Conservation (phyloP, 2,329 filamentous ascomycete genomes). For the Penicillium thymicola region DNA sequence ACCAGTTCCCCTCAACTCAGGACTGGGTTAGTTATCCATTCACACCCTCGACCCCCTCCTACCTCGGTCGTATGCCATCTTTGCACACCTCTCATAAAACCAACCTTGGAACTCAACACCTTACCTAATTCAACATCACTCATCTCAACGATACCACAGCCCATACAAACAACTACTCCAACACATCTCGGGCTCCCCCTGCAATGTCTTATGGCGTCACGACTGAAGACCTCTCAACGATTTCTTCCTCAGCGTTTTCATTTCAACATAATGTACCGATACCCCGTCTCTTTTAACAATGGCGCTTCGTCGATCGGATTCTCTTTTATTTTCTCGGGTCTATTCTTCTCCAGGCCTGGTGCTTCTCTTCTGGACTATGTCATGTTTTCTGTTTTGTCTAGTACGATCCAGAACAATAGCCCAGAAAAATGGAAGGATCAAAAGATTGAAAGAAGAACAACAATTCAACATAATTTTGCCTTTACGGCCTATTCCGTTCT, state of each 20-base stretch:
- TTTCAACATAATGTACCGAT: slow-evolving; percentile 41
- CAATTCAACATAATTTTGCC: slow-evolving; percentile 25
- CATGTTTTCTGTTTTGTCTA: slow-evolving; percentile 11
- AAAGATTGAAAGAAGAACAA: slow-evolving; percentile 15
- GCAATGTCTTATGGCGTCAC: slow-evolving; percentile 39
- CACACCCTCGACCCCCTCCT: slow-evolving; percentile 3
- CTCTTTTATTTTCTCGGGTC: slow-evolving; percentile 11
- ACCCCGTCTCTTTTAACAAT: slow-evolving; percentile 34
- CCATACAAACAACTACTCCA: slow-evolving; percentile 20
- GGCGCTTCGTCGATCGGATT: slow-evolving; percentile 25
- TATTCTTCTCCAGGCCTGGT: slow-evolving; percentile 15
- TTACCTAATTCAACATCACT: slow-evolving; percentile 37
- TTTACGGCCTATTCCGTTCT: slow-evolving; percentile 1
- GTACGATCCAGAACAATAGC: slow-evolving; percentile 9
- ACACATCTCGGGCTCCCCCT: slow-evolving; percentile 23
- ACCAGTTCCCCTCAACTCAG: slow-evolving; percentile 18
- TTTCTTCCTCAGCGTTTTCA: slow-evolving; percentile 40
- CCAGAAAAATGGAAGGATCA: slow-evolving; percentile 5
- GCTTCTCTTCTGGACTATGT: slow-evolving; percentile 19
- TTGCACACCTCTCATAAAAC: slow-evolving; percentile 10
- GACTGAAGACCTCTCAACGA: slow-evolving; percentile 43
- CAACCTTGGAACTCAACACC: slow-evolving; percentile 11
- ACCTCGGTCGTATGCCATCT: slow-evolving; percentile 4
- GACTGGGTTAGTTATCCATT: slow-evolving; percentile 8
- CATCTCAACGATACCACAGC: slow-evolving; percentile 36